phyloP scores from a whole-genome alignment of 805 yeast species.

The Candida boidinii region DNA sequence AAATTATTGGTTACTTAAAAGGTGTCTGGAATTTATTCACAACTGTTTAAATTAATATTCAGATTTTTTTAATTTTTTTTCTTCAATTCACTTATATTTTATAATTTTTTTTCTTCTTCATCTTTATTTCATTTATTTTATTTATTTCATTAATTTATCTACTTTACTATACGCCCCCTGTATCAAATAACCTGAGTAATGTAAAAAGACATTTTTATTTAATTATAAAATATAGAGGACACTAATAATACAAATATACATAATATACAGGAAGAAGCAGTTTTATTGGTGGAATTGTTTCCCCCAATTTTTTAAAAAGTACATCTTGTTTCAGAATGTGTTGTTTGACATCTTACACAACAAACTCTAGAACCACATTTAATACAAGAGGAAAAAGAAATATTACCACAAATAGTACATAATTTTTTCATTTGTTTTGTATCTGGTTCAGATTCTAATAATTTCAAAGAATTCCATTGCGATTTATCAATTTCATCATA shows the following conservation, averaged over 20 bases:
- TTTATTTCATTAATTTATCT: background rate
- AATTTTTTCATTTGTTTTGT: constrained; percentile 28
- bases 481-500: constrained; percentile 32
- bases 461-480: constrained; percentile 20
- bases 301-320: constrained; percentile 14
- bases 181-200: background rate
- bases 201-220: background rate
- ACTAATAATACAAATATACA: background rate
- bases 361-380: constrained; percentile 34
- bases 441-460: constrained; percentile 24
- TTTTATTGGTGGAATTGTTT: background rate
- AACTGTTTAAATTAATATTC: constrained; percentile 31
- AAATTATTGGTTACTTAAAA: constrained; percentile 66
- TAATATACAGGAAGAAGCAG: background rate
- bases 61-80: too few relatives aligned
- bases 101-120: background rate
- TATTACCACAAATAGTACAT: constrained; percentile 38
- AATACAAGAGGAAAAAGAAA: constrained; percentile 31
- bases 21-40: constrained; percentile 69
- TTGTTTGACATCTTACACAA: constrained; percentile 28
- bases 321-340: constrained; percentile 38
- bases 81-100: background rate
- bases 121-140: background rate
- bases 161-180: background rate
- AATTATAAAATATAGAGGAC: background rate